These are phyloP conservation scores for Heliamphora exappendiculata DNA, from an alignment of 148 eudicot species.

Conservation along the genomic window DNA sequence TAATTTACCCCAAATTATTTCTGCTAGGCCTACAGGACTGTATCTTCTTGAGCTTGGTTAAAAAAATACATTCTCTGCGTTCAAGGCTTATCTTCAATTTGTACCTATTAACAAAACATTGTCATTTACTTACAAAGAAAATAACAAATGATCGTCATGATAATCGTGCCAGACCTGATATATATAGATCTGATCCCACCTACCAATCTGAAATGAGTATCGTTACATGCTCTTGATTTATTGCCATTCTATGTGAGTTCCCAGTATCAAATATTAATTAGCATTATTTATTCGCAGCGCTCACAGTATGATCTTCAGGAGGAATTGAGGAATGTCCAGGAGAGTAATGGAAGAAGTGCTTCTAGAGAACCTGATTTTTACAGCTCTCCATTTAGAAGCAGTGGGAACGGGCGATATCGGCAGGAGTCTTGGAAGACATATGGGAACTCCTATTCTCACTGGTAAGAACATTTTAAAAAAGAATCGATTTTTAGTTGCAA, in stretches of 20 bases:
- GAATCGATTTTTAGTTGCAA: background rate
- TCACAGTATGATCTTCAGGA: conserved; percentile 68
- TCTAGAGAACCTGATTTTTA: conserved; percentile 40
- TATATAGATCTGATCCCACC: background rate
- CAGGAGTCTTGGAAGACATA: conserved; percentile 38
- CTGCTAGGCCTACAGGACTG: background rate
- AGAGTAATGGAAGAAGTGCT: conserved; percentile 29
- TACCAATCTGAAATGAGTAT: background rate
- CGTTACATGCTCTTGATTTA: background rate
- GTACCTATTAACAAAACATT: background rate
- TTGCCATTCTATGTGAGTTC: background rate
- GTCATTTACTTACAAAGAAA: too few relatives aligned
- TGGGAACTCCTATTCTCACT: conserved; percentile 28
- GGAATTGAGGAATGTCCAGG: conserved; percentile 50
- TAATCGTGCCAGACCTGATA: background rate
- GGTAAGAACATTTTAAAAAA: conserved; percentile 14
- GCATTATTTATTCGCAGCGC: conserved; percentile 39
- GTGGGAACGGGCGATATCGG: conserved; percentile 45
- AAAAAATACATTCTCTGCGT: background rate
- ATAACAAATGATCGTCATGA: too few relatives aligned
- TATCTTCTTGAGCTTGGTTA: background rate
- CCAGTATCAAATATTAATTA: background rate
- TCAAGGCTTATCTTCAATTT: background rate
- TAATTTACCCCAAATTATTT: background rate
- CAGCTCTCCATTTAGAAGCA: conserved; percentile 47